Base-by-base conservation (phyloP, 2,329 filamentous ascomycete genomes). In the Diaporthe helianthi region DNA sequence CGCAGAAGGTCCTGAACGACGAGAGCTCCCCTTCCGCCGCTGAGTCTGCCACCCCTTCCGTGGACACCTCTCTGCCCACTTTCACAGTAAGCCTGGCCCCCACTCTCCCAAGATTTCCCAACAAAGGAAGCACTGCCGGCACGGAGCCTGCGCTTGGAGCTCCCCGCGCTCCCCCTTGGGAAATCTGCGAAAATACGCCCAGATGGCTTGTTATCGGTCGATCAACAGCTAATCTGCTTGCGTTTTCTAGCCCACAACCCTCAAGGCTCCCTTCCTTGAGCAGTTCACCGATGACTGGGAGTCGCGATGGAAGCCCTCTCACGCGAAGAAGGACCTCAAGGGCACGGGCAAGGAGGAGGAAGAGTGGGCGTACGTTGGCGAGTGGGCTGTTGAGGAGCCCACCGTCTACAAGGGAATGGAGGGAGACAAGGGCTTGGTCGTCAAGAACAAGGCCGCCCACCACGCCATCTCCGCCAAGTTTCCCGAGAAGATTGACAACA, bases 391-490 rank as follows among this genome's bases (percentile, higher is more conserved):
- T 72, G 96, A 99, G 86, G 96, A 98, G 88, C 96, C 96, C 66
- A 84, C 84, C 72, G 89, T 96, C 78, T 91, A 92, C 82, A 97
- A 96, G 86, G 96, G 94, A 76, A 96, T 98, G 76, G 91, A 94
- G 77, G 94, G 93, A 73, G 95, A 98, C 84, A 97, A 97, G 86
- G 96, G 95, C 82, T 90, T 99, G 76, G 95, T 99, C 73, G 89
- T 98, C 83, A 99, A 99, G 91, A 97, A 98, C 85, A 88, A 93
- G 74, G 96, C 96, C 75, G 96, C 96, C 76, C 96, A 99, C 85
- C 96, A 99, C 84, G 96, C 96, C 85, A 99, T 99, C 82, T 99
- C 96, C 61, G 93, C 96, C 84, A 98, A 98, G 84, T 98, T 99
- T 86, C 90, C 92, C 80, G 94, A 97, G 87, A 92, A 93, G 83